Base-by-base conservation (phyloP, 139 green algal genomes). In the Picochlorum sp. region DNA sequence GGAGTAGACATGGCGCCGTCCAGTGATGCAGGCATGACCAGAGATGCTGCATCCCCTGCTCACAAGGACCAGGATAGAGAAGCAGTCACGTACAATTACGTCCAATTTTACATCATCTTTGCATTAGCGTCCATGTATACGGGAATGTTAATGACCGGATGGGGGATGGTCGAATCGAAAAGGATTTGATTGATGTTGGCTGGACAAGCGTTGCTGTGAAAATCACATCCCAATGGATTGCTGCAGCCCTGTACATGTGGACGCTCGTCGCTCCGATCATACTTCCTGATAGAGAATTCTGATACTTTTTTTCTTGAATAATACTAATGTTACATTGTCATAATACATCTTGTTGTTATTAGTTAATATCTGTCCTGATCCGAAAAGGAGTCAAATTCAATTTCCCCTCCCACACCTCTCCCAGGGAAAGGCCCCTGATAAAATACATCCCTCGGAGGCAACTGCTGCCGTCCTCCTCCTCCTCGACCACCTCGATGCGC, bases 91-190 rank as follows among this genome's bases (percentile, higher is more conserved):
- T 84, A 83, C 70, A 77, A 61, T 63, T 82, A 83, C 60, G 44
- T 38, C 20, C 96, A 97, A 79, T 99, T 99, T 81, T 94, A 99
- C 79, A 54, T 95, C 55, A 87, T 99, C 49, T 98, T 99, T 70
- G 88, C 90, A 2, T 77, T 97, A 54, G 92, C 91, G 2, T 84
- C 68, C 77, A 90, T 92, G 79, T 98, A 98, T 78, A 84, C 96
- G 24, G 88, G 87, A 16, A 98, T 97, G 94, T 84, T 97, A 20
- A 88, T 99, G 81, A 98, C 93, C 3, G 88, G 90, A 4, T 98
- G 93, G 93, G 93, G 93, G 67, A 78, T 21, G 73, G 74, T 8
- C 70, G 82, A 67, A 70, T 85, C 68, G 49, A 49, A 49, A 49
- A 72, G 65, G 90, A 94, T 62, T 70, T 85, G 44, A 85, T 98